Evolutionary conservation across 2,329 filamentous ascomycete species (phyloP), one percentile per base, ranked within the genome.

Genomic region (Chaetomium globosum): DNA sequence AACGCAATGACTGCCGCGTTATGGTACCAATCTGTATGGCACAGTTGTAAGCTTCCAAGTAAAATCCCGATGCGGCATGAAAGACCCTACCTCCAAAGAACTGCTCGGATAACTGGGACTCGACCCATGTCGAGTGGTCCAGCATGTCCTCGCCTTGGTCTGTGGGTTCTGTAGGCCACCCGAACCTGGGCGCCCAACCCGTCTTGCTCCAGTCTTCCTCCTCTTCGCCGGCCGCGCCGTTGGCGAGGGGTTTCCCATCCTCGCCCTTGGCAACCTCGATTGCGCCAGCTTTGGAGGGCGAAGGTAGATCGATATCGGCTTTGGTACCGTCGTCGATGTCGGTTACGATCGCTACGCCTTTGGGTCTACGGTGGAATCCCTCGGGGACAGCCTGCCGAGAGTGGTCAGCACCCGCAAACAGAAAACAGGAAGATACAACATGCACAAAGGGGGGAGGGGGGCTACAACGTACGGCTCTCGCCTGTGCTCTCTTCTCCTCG

Each of bases 1-100:
- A 99, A 97, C 70, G 94, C 83, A 74, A 99, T 97, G 67, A 99
- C 81, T n/a, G 83, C 95, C 2, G 93, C 88, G 77, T 99, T 99
- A 78, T 99, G 93, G 77, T 98, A 99, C 95, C 95, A 99, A 76
- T 98, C 93, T 92, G 48, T 69, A 23, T 23, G 31, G 8, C 16
- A 12, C 4, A 59, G 2, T 8, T 49, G 58, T 63, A 23, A 61
- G 66, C 30, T 71, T 69, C 39, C 30, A 23, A 16, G 26, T 30
- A 49, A 19, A 8, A 26, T 5, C 12, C 51, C 57, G 6, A 48
- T 21, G 19, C 19, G n/a, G 1, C 16, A 54, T 12, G 13, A 28
- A 31, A 51, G 19, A 23, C 70, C 83, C 72, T 79, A 91, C 89
- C 91, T 75, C 95, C 95, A 76, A 91, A 99, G 77, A 96, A 92